These are phyloP conservation scores for Ascomycota sp. DNA, from an alignment of 2,329 filamentous ascomycete genomes.

Conservation along the genomic window DNA sequence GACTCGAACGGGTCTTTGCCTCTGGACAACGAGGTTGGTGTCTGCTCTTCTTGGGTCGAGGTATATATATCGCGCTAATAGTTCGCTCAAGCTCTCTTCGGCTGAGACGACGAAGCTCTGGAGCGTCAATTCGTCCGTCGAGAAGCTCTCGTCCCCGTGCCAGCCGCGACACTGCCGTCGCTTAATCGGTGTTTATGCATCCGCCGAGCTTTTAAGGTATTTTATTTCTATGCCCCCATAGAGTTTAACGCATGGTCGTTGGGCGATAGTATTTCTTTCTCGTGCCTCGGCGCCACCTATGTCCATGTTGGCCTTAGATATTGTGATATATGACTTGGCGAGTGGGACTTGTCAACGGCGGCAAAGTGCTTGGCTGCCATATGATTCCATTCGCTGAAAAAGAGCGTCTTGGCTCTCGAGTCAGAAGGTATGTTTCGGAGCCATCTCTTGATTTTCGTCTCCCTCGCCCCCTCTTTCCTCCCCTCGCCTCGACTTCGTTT, in stretches of 20 bases:
- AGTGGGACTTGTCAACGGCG: slow-evolving; percentile 1
- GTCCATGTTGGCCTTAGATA: too few relatives aligned
- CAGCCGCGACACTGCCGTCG: neutral
- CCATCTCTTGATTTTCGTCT: neutral
- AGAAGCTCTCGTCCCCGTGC: too few relatives aligned
- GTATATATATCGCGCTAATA: too few relatives aligned
- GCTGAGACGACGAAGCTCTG: too few relatives aligned
- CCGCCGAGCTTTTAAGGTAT: slow-evolving; percentile 3
- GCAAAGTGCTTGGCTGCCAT: too few relatives aligned
- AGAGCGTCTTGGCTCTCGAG: neutral
- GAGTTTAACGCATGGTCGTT: neutral
- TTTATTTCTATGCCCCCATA: neutral
- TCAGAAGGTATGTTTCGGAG: neutral
- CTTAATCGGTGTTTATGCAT: slow-evolving; percentile 2
- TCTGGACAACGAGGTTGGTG: too few relatives aligned
- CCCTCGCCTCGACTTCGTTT: neutral
- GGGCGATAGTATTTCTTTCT: neutral
- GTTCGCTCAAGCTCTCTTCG: too few relatives aligned
- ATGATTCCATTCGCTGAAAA: too few relatives aligned
- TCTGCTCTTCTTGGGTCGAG: too few relatives aligned
- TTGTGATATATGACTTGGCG: neutral
- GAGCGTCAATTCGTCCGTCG: neutral
- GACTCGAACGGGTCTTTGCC: neutral
- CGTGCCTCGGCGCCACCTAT: neutral
- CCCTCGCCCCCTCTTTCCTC: neutral